Evolutionary conservation across 208 protist species (phyloP).

Genomic region (Leishmania major): DNA sequence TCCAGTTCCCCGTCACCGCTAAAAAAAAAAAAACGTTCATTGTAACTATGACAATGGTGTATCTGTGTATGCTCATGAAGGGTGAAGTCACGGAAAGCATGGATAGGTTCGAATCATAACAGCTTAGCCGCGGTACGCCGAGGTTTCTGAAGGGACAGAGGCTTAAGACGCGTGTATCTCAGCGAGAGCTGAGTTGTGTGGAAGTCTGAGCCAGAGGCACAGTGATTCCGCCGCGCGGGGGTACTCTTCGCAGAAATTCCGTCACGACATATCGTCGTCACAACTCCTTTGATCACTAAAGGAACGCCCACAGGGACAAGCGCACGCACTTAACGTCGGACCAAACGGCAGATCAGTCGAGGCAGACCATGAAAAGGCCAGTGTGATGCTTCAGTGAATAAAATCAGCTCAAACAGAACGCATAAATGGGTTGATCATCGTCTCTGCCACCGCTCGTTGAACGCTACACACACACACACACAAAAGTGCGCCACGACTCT

Average conservation of each 20-base stretch:
- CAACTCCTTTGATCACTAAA: background rate
- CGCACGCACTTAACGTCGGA: background rate
- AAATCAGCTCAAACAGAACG: slow-evolving; percentile 37
- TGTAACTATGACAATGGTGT: slow-evolving; percentile 35
- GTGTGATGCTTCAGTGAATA: slow-evolving; percentile 23
- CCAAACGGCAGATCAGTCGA: slow-evolving; percentile 8
- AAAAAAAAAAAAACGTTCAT: background rate
- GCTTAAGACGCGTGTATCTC: background rate
- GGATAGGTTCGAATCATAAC: slow-evolving; percentile 32
- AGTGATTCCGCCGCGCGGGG: background rate
- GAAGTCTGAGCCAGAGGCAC: background rate
- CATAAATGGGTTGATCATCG: slow-evolving; percentile 16
- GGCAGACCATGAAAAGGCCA: slow-evolving; percentile 6
- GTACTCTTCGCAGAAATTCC: background rate
- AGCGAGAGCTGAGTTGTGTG: background rate
- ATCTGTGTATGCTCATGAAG: slow-evolving; percentile 30
- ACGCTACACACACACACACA: background rate
- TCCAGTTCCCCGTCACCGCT: background rate
- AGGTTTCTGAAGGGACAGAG: background rate
- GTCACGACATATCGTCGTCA: background rate
- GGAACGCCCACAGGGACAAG: background rate
- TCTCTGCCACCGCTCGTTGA: background rate
- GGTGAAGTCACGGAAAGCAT: slow-evolving; percentile 32
- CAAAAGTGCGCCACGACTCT: background rate
- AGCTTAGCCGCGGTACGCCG: background rate